A percentile compares a stretch with the other conserved stretches of the same genome.
phyloP scores from a whole-genome alignment of 768 basidiomycete species.

The Ramaria sp. region DNA sequence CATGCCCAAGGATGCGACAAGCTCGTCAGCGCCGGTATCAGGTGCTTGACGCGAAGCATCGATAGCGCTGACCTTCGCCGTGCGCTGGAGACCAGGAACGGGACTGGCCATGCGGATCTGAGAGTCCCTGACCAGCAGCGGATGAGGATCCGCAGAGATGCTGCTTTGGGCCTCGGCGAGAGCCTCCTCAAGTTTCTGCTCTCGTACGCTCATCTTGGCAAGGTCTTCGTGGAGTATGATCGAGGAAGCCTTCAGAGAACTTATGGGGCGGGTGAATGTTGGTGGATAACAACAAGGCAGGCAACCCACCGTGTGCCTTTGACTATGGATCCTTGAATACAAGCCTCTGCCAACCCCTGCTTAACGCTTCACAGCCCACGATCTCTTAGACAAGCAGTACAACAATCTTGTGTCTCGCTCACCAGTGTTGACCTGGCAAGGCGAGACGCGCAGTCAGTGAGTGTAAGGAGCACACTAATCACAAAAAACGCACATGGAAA shows the following conservation, averaged over 20 bases:
- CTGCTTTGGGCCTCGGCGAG: slow-evolving; percentile 2
- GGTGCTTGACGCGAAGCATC: neutral
- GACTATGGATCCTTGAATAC: slow-evolving; percentile 6
- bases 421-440: slow-evolving; percentile 1
- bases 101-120: slow-evolving; percentile 8
- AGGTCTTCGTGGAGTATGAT: slow-evolving; percentile 6
- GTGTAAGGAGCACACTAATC: neutral
- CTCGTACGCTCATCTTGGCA: slow-evolving; percentile 1
- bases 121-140: slow-evolving; percentile 3
- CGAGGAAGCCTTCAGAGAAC: slow-evolving; percentile 2
- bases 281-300: neutral
- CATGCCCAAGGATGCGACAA: slow-evolving; percentile 1
- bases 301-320: slow-evolving; percentile 4
- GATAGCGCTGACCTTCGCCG: neutral
- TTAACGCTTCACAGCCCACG: neutral
- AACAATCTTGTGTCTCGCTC: neutral
- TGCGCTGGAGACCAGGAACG: slow-evolving; percentile 3
- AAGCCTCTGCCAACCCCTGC: neutral
- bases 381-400: neutral
- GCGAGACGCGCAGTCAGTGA: neutral
- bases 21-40: neutral
- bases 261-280: neutral
- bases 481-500: slow-evolving; percentile 4
- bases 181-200: neutral
- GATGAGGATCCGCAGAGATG: slow-evolving; percentile 2